These are phyloP conservation scores for Vigna reflexopilosa DNA, from an alignment of 306 rosid species.

Conservation along the genomic window DNA sequence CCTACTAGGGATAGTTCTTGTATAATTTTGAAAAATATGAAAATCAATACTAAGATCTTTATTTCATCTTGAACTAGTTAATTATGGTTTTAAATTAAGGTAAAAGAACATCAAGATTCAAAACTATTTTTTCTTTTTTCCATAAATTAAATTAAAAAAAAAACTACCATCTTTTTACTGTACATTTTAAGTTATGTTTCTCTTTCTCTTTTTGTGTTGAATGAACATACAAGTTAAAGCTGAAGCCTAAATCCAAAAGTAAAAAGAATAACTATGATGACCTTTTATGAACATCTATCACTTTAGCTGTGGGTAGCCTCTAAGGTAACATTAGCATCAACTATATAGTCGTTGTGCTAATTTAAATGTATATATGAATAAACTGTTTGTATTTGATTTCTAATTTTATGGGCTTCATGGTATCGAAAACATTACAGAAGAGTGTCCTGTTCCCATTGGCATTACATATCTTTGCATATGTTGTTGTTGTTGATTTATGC, in stretches of 20 bases:
- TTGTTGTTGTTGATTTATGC: not conserved
- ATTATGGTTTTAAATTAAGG: not conserved
- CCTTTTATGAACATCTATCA: not conserved
- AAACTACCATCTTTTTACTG: too few relatives aligned
- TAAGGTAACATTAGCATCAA: not conserved
- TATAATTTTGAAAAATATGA: too few relatives aligned
- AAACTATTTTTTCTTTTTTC: too few relatives aligned
- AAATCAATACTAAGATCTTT: not conserved
- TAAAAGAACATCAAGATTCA: too few relatives aligned
- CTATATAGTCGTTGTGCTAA: not conserved
- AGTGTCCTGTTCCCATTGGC: not conserved
- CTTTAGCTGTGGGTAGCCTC: not conserved
- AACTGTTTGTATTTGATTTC: not conserved
- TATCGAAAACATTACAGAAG: not conserved
- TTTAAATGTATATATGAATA: not conserved
- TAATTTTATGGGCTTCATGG: not conserved
- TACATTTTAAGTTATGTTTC: too few relatives aligned
- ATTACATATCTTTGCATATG: slow-evolving; percentile 26
- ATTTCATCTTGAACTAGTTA: not conserved
- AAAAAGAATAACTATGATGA: too few relatives aligned
- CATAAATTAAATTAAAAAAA: too few relatives aligned
- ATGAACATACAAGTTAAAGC: too few relatives aligned
- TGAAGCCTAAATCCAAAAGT: too few relatives aligned
- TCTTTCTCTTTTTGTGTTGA: too few relatives aligned
- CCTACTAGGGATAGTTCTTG: too few relatives aligned